Base-by-base conservation (phyloP, 129 eudicot genomes). In the Solidago caesia region DNA sequence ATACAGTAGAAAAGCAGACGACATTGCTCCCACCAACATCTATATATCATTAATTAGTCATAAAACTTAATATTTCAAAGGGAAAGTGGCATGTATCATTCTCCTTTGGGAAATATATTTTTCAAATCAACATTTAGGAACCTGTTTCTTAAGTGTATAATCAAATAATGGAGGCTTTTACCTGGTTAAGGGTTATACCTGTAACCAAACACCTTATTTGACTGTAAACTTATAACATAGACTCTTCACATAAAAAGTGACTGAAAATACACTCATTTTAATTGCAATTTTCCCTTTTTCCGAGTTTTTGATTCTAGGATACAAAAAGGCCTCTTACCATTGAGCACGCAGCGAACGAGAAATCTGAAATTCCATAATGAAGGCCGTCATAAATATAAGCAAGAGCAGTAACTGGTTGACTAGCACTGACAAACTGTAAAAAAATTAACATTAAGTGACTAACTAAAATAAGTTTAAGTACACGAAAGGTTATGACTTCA, bases 331-430 rank as follows among this genome's bases (percentile, higher is more conserved):
- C 10, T 7, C 70, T 80, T 78, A 88, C 92, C 92, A 88, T 88
- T 8, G 92, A 88, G 79, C 76, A 48, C 44, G 92, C 92, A 44
- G 92, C 92, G 71, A 68, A 88, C 8, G 80, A 64, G 82, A 88
- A 88, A 80, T 88, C 92, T 43, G 89, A 88, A 75, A 88, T 83
- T 74, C 92, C 92, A 48, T 85, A 88, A 49, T 88, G 89, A 62
- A 88, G 92, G 43, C 92, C 92, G 26, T 88, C 92, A 47, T 85
- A 88, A 42, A 88, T 85, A 45, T 88, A 88, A 75, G 92, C 92
- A 77, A 88, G 83, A 63, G 89, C 87, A 6, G 87, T 85, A 61
- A 88, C 77, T 43, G 92, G 92, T 71, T 88, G 89, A 75, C 92
- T 88, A 25, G 87, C 89, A 52, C 92, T 82, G 45, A 85, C 89